These are phyloP conservation scores for Micractinium conductrix DNA, from an alignment of 139 green algal genomes.

Conservation along the genomic window DNA sequence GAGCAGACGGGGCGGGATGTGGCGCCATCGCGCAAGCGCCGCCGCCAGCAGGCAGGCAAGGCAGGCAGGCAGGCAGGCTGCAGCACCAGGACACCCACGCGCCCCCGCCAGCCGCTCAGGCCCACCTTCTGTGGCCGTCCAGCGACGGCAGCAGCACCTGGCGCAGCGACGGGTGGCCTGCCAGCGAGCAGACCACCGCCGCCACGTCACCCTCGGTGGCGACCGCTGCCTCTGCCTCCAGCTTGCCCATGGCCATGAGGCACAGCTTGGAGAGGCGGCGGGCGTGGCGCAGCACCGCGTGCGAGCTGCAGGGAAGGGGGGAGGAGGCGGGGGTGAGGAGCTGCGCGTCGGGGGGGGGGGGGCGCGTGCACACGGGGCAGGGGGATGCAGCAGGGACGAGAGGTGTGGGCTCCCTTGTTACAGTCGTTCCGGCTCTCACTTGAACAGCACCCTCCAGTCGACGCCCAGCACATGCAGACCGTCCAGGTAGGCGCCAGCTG, in stretches of 20 bases:
- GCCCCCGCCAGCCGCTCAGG: not conserved
- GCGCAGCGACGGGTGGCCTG: constrained; percentile 1
- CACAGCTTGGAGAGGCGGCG: constrained; percentile 31
- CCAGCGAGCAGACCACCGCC: constrained; percentile 10
- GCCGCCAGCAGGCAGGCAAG: not conserved
- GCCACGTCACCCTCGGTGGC: constrained; percentile 12
- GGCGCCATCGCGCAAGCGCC: too few relatives aligned
- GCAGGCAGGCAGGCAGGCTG: too few relatives aligned
- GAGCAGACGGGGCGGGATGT: too few relatives aligned
- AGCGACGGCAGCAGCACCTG: constrained; percentile 30
- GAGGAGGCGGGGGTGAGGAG: not conserved
- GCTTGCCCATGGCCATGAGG: constrained; percentile 31
- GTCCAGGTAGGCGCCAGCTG: constrained; percentile 11
- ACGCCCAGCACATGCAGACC: constrained; percentile 22
- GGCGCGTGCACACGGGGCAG: too few relatives aligned
- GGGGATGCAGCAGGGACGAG: too few relatives aligned
- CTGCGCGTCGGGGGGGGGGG: not conserved
- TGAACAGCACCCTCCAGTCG: constrained; percentile 34
- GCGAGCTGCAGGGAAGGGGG: not conserved
- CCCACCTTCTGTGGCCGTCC: not conserved
- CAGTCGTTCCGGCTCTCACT: constrained; percentile 1
- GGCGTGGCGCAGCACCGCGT: constrained; percentile 15
- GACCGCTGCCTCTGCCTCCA: constrained; percentile 21
- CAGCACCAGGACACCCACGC: not conserved
- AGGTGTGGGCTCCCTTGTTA: too few relatives aligned